Percentiles rank a stretch among this genome's conserved stretches.
These are phyloP conservation scores for Zygotorulaspora sp. DNA, from an alignment of 805 yeast species.

Conservation along the genomic window DNA sequence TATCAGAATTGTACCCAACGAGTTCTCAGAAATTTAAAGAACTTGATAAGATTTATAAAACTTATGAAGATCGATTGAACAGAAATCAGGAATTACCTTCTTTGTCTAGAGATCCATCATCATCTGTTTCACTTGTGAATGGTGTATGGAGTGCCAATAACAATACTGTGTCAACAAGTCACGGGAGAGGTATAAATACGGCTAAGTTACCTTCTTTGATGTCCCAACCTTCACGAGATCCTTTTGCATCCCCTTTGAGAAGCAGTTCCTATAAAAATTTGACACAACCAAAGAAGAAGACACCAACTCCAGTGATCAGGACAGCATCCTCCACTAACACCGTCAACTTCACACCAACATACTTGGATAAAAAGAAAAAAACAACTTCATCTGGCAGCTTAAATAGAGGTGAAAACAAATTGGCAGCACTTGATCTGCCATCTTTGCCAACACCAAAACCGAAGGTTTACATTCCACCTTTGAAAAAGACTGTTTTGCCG, in stretches of 20 bases:
- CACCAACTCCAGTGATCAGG: constrained; percentile 9
- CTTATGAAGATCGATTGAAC: constrained; percentile 24
- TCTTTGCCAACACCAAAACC: constrained; percentile 39
- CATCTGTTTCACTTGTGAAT: constrained; percentile 18
- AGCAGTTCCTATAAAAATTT: constrained; percentile 10
- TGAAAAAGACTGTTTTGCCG: constrained; percentile 41
- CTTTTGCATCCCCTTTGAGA: constrained; percentile 16
- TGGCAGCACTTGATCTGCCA: constrained; percentile 42
- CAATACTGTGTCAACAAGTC: constrained; percentile 12
- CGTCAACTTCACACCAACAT: constrained; percentile 30
- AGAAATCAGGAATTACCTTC: constrained; percentile 29
- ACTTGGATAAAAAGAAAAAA: constrained; percentile 25
- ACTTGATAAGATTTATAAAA: constrained; percentile 32
- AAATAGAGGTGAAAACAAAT: constrained; percentile 13
- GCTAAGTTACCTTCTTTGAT: constrained; percentile 35
- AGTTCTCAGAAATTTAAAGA: constrained; percentile 43
- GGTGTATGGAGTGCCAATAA: constrained; percentile 33
- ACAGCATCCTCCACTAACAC: constrained; percentile 19
- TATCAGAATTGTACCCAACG: constrained; percentile 51
- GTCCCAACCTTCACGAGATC: constrained; percentile 20
- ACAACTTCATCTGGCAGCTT: constrained; percentile 22
- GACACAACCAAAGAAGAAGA: constrained; percentile 5
- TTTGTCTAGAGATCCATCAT: constrained; percentile 19
- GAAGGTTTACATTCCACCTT: constrained; percentile 48
- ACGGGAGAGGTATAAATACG: constrained; percentile 15